Evolutionary conservation across 331 rosid genomes (phyloP).

Genomic region (Cydonia oblonga): DNA sequence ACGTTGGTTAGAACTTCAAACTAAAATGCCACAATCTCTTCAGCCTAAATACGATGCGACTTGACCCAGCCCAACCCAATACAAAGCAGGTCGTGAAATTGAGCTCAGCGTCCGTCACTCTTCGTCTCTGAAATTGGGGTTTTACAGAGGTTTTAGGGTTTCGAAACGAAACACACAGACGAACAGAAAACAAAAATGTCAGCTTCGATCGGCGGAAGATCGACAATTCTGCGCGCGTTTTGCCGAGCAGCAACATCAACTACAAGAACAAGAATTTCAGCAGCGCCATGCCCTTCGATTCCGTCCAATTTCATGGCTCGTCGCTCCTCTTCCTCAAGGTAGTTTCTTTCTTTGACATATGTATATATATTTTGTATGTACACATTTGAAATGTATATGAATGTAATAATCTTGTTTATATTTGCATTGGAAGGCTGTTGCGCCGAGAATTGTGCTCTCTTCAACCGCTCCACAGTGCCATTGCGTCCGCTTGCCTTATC

Average conservation of each 20-base stretch:
- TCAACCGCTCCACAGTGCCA: constrained; percentile 29
- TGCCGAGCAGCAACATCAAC: constrained; percentile 6
- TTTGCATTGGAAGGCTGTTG: constrained; percentile 14
- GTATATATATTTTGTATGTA: too few relatives aligned
- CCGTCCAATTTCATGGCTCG: constrained; percentile 14
- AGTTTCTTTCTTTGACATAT: background rate
- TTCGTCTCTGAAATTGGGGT: background rate
- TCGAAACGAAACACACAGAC: background rate
- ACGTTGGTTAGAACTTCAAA: background rate
- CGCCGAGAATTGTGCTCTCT: constrained; percentile 46
- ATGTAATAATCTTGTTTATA: background rate
- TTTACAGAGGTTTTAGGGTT: constrained; percentile 33
- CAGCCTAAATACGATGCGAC: background rate
- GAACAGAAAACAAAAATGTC: constrained; percentile 8
- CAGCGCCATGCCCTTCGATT: constrained; percentile 14
- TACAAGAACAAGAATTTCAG: background rate
- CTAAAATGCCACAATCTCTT: background rate
- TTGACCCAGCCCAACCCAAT: background rate
- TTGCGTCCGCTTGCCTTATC: constrained; percentile 43
- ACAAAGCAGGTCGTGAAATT: background rate
- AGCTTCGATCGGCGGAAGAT: constrained; percentile 25
- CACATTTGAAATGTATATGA: background rate
- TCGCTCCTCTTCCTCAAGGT: constrained; percentile 21
- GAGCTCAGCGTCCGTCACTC: background rate
- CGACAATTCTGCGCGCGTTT: constrained; percentile 9